A percentile compares a stretch with the other conserved stretches of the same genome.
These are phyloP conservation scores for Daedaleopsis sinensis DNA, from an alignment of 768 basidiomycete genomes.

Conservation along the genomic window DNA sequence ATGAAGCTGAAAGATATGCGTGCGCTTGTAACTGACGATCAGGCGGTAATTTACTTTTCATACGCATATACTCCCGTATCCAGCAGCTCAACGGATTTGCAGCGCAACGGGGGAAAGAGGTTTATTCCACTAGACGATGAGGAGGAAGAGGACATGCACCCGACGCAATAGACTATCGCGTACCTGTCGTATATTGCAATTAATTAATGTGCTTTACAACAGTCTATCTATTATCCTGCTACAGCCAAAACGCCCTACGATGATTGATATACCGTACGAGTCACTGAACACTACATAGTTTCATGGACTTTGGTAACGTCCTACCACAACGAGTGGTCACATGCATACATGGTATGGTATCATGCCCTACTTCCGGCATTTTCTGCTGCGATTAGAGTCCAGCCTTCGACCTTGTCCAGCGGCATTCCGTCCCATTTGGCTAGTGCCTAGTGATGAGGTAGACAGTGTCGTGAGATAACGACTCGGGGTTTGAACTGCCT, in stretches of 20 bases:
- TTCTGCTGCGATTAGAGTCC: conserved; percentile 44
- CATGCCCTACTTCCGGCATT: conserved; percentile 23
- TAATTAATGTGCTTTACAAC: no score
- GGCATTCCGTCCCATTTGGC: conserved; percentile 58
- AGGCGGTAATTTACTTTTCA: conserved; percentile 8
- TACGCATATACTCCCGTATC: no score
- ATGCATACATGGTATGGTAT: background rate
- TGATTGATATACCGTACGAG: no score
- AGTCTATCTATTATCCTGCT: no score
- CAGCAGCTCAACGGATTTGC: background rate
- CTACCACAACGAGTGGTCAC: no score
- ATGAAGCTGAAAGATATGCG: conserved; percentile 30
- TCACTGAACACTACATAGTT: no score
- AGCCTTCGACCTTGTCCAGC: conserved; percentile 58
- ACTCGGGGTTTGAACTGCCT: background rate
- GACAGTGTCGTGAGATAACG: background rate
- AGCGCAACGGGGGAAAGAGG: conserved; percentile 28
- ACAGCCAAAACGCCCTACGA: no score
- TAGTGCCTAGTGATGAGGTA: conserved; percentile 15
- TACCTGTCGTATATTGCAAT: background rate
- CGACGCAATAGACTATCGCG: background rate
- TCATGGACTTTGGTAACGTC: no score
- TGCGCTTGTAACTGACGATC: conserved; percentile 11
- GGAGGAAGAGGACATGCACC: conserved; percentile 31
- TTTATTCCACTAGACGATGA: conserved; percentile 33